These are phyloP conservation scores for Mycena maculata DNA, from an alignment of 768 basidiomycete species.

Conservation along the genomic window DNA sequence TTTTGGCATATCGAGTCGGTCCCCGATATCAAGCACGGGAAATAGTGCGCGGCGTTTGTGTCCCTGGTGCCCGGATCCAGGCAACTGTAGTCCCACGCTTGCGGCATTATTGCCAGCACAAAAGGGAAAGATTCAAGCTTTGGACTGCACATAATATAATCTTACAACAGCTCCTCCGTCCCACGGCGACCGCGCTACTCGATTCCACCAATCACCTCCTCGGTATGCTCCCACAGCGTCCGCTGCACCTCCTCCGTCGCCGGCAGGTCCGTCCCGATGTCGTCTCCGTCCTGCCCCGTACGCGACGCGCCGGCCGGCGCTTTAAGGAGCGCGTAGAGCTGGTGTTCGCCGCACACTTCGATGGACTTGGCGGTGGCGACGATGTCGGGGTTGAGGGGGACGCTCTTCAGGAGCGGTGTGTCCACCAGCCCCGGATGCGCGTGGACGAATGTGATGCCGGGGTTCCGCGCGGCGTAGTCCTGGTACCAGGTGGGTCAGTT, in stretches of 20 bases:
- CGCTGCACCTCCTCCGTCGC: conserved; percentile 12
- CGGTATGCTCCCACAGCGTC: conserved; percentile 16
- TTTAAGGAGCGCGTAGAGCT: conserved; percentile 9
- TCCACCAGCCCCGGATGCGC: conserved; percentile 10
- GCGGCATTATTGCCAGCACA: too few species aligned
- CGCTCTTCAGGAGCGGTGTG: conserved; percentile 11
- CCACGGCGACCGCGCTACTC: conserved; percentile 14
- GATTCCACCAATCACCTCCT: conserved; percentile 9
- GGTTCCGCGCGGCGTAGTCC: conserved; percentile 12
- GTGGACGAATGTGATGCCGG: conserved; percentile 15
- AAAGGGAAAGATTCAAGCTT: conserved; percentile 7
- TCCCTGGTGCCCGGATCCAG: too few species aligned
- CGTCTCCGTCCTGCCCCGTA: conserved; percentile 6
- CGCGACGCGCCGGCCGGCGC: conserved; percentile 13
- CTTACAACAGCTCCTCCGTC: conserved; percentile 9
- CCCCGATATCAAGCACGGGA: too few species aligned
- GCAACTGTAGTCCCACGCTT: too few species aligned
- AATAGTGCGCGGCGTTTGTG: too few species aligned
- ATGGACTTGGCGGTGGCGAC: conserved; percentile 7
- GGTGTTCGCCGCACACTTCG: conserved; percentile 11
- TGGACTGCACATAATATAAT: conserved; percentile 6
- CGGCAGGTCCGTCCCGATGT: conserved; percentile 9
- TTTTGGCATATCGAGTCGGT: too few species aligned
- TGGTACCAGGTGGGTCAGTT: conserved; percentile 15
- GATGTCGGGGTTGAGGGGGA: conserved; percentile 11